Evolutionary conservation across 306 rosid genomes (phyloP).

Genomic region (Fragaria vesca): DNA sequence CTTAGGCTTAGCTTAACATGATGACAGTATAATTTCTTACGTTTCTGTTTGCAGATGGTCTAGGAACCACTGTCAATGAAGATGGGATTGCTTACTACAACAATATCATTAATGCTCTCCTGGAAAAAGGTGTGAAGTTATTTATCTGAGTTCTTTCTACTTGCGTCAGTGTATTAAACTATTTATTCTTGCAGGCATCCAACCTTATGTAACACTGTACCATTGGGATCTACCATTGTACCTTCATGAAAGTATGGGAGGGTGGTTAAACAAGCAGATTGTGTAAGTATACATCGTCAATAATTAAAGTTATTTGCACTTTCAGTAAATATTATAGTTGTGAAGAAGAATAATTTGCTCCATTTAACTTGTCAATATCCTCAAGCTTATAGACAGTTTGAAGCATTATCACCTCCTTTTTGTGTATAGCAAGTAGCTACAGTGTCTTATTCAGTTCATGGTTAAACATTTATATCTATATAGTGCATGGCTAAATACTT

Average conservation of each 20-base stretch:
- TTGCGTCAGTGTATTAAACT: constrained; percentile 22
- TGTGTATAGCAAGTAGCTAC: background rate
- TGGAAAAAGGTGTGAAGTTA: constrained; percentile 61
- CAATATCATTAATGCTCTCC: constrained; percentile 75
- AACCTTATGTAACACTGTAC: constrained; percentile 80
- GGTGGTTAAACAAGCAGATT: constrained; percentile 80
- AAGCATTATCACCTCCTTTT: background rate
- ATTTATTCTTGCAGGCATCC: constrained; percentile 59
- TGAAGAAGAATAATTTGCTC: background rate
- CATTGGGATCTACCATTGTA: constrained; percentile 98
- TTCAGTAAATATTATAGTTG: background rate
- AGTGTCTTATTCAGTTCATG: background rate
- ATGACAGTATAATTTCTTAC: constrained; percentile 5
- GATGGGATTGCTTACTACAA: constrained; percentile 82
- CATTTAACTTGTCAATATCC: background rate
- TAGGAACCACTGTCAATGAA: constrained; percentile 76
- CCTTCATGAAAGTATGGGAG: constrained; percentile 81
- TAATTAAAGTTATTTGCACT: background rate
- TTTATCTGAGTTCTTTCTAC: constrained; percentile 15
- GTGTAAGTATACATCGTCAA: constrained; percentile 47
- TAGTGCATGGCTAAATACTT: background rate
- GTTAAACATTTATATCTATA: background rate
- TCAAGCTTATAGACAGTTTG: background rate
- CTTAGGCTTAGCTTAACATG: background rate
- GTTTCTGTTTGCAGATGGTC: constrained; percentile 65